Base-by-base conservation (phyloP, 1,284 basidiomycete genomes). In the Austropuccinia psidii region DNA sequence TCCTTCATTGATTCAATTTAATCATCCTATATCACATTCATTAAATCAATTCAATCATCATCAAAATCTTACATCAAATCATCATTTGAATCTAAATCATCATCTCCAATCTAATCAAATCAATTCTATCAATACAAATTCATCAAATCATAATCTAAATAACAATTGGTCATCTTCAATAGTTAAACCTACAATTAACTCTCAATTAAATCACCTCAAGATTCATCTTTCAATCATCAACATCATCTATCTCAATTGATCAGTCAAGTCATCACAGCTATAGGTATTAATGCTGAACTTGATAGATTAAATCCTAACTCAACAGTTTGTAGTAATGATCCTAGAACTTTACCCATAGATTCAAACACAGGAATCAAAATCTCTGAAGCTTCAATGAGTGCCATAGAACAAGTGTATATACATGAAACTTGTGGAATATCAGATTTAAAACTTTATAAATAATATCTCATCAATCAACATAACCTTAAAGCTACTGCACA, bases 261-360 rank as follows among this genome's bases (percentile, higher is more conserved):
- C 1, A 62, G 58, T 72, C 57, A 72, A 37, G 69, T 72, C 13
- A 62, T 72, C 45, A 72, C 69, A 21, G 69, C 69, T 15, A 70
- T 70, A 8, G 55, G 67, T 35, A 52, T 72, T 45, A 72, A 61
- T 72, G 58, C 69, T 52, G 57, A 62, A 15, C n/a, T 57, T n/a
- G 69, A 62, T 72, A 43, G 69, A 52, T 72, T 35, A 1, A 37
- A 62, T 54, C 69, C 69, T 17, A 24, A 27, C 27, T 49, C 55
- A 52, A 29, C 57, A 19, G 35, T 72, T 37, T 35, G 57, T 27
- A 45, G 45, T 50, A 62, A 72, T 62, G 69, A 72, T 61, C 69
- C 58, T 43, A 37, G 69, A 2, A 72, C 69, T 8, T 37, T 72
- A n/a, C 69, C 69, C 8, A 72, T 72, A 37, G 69, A 72, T 60